Evolutionary conservation across 345 rosid species (phyloP), one percentile per base, ranked within the genome.

Genomic region (Ceriops tagal): DNA sequence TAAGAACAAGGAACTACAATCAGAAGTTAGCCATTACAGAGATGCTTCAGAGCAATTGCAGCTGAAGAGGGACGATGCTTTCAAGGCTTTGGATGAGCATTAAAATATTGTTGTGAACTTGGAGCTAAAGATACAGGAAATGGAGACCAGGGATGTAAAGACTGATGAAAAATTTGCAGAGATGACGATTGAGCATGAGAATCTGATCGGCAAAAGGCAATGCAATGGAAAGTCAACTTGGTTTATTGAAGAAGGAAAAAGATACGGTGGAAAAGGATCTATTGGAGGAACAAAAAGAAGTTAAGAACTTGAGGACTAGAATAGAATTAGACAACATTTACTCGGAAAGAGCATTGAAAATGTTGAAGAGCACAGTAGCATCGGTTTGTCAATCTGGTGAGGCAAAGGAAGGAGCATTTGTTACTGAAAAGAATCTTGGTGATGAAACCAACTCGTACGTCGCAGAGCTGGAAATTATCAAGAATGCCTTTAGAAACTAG

Each of bases 321-420:
- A 67, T 87, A 65, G 76, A 86, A 58, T 72, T 78, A 1, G 61
- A 71, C 26, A 66, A 68, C 47, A 47, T 60, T 6, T 79, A 81
- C 57, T 78, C 83, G 10, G 77, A 69, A 61, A 84, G 71, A 49
- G 73, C 83, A 53, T 62, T 88, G 73, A 59, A 71, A 65, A 53
- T 88, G 79, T 63, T 87, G 81, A 88, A 82, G 89, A 77, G 65
- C 26, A 78, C 88, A 35, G 84, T 82, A 27, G 73, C 85, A 52
- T 55, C 73, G 57, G 61, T 89, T 53, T 76, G 75, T 34, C 80
- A 61, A 60, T 80, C 82, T 16, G 62, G 62, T 43, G 66, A 69
- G 66, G 71, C 63, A 24, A 79, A 66, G 37, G 70, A 77, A 53
- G 74, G 73, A 19, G 52, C 13, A 15, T 6, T 8, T 46, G 31